Evolutionary conservation across 2,329 filamentous ascomycete genomes (phyloP).

Genomic region (Cladosporium sp.): DNA sequence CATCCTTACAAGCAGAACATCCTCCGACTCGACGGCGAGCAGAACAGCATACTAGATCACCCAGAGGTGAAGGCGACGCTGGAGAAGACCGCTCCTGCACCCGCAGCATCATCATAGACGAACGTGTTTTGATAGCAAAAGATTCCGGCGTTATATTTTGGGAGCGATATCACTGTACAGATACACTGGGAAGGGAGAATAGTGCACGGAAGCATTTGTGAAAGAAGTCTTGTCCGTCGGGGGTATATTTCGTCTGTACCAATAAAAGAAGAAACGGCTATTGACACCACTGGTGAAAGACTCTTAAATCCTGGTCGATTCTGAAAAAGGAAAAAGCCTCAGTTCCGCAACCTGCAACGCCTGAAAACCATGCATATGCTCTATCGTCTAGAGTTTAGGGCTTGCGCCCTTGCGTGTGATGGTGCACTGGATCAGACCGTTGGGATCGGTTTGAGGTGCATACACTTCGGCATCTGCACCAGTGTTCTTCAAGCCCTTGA

Average conservation of each 20-base stretch:
- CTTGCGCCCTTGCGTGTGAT: conserved; percentile 58
- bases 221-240: neutral
- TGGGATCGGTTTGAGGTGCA: conserved; percentile 86
- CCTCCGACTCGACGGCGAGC: conserved; percentile 56
- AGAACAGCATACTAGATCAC: conserved; percentile 26
- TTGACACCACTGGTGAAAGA: neutral
- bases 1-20: conserved; percentile 93
- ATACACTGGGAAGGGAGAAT: neutral
- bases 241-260: neutral
- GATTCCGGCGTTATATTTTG: conserved; percentile 15
- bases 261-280: neutral
- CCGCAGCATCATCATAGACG: conserved; percentile 2
- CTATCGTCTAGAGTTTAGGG: neutral
- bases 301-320: neutral
- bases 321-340: neutral
- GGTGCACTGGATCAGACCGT: conserved; percentile 92
- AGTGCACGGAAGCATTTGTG: conserved; percentile 8
- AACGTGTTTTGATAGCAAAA: neutral
- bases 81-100: conserved; percentile 12
- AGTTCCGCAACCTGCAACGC: neutral
- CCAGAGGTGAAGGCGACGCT: conserved; percentile 38
- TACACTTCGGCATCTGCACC: conserved; percentile 95
- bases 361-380: neutral
- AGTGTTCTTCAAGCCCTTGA: conserved; percentile 91
- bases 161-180: conserved; percentile 8